Base-by-base conservation (phyloP, 164 flowering plant genomes). In the Dillenia turbinata region DNA sequence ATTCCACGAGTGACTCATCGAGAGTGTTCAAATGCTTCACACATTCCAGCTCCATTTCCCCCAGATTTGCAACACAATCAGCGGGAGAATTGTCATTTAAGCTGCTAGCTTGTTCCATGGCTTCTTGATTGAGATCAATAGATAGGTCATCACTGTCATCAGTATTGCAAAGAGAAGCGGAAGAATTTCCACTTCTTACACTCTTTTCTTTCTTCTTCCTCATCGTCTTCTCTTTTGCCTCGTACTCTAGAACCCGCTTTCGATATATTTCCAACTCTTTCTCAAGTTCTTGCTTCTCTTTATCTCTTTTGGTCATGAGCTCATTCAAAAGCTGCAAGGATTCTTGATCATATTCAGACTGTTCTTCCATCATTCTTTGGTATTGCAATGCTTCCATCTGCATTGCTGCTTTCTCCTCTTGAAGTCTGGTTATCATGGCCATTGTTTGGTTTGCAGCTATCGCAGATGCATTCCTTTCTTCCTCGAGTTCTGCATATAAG, bases 321-420 rank as follows among this genome's bases (percentile, higher is more conserved):
- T 91, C 97, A 66, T 91, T 89, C 62, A 93, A 33, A 43, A 91
- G 87, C 59, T 90, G 87, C 71, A 90, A 70, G 4, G 93, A 92
- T 75, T 90, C 96, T 57, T 85, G 88, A 51, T 90, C 96, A 66
- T 89, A 93, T 69, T 89, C 97, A 10, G 95, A 74, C 66, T 93
- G 97, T 71, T 91, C 97, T 62, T 93, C 98, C 95, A 88, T 91
- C 96, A 93, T 90, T 62, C 98, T 75, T 71, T 88, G 97, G 71
- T 92, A 90, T 60, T 92, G 98, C 65, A 84, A 74, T 16, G 98
- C 95, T 67, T 93, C 98, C 93, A 93, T 85, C 56, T 88, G 92
- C 88, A 90, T 78, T 24, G 85, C 83, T 10, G 98, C 88, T 71
- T 93, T 93, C 77, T 93, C 98, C 72, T 91, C 97, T 59, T 93